phyloP scores from a whole-genome alignment of 768 basidiomycete species.

The Trametes cinnabarina region DNA sequence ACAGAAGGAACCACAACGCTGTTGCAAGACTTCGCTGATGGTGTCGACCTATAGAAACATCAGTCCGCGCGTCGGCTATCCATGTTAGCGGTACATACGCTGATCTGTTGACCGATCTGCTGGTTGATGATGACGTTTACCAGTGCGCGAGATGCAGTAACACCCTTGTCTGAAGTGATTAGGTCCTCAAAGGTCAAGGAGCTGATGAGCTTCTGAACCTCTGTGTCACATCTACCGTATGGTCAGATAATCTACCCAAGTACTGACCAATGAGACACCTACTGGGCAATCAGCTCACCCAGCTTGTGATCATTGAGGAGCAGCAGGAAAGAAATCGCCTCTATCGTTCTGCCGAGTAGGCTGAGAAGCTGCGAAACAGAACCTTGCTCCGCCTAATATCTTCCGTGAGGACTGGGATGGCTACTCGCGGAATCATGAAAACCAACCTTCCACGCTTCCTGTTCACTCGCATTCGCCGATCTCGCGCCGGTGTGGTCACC shows the following conservation, averaged over 20 bases:
- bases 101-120: conserved; percentile 95
- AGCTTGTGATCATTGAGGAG: conserved; percentile 90
- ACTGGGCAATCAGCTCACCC: conserved; percentile 82
- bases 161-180: conserved; percentile 80
- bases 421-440: neutral
- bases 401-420: neutral
- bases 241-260: neutral
- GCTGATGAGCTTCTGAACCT: conserved; percentile 65
- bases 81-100: conserved; percentile 51
- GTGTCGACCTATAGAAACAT: conserved; percentile 73
- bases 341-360: conserved; percentile 82
- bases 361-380: conserved; percentile 76
- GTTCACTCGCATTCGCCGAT: conserved; percentile 56
- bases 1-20: conserved; percentile 95
- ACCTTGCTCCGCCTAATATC: conserved; percentile 67
- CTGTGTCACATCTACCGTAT: conserved; percentile 62
- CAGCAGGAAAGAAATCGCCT: conserved; percentile 91
- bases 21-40: conserved; percentile 91
- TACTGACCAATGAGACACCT: conserved; percentile 28
- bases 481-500: conserved; percentile 63
- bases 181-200: conserved; percentile 83
- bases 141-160: conserved; percentile 82
- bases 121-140: conserved; percentile 97
- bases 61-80: neutral
- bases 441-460: conserved; percentile 86